A percentile compares a stretch with the other conserved stretches of the same genome.
These are phyloP conservation scores for Elsinoe batatas DNA, from an alignment of 2,329 filamentous ascomycete species.

Conservation along the genomic window DNA sequence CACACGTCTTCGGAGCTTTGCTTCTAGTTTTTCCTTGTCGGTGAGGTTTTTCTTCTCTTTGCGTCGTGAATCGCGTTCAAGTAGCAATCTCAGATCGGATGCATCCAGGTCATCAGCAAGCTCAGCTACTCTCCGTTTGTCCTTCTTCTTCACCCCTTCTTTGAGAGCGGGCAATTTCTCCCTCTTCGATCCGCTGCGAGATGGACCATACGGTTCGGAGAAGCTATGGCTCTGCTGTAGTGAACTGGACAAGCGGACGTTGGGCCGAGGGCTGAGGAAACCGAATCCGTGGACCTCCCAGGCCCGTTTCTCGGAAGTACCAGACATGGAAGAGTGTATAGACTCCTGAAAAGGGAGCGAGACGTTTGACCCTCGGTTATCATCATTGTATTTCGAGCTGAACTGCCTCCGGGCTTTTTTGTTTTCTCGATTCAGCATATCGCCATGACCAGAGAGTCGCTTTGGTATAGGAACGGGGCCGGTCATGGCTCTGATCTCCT, in stretches of 20 bases:
- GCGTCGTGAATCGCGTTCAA: conserved; percentile 80
- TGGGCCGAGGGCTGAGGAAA: conserved; percentile 76
- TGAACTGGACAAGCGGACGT: conserved; percentile 62
- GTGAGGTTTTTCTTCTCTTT: conserved; percentile 61
- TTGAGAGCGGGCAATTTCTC: conserved; percentile 26
- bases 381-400: conserved; percentile 47
- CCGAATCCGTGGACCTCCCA: conserved; percentile 74
- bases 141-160: conserved; percentile 31
- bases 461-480: conserved; percentile 52
- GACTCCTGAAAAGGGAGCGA: conserved; percentile 67
- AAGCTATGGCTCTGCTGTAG: conserved; percentile 40
- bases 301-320: conserved; percentile 61
- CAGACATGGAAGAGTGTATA: conserved; percentile 66
- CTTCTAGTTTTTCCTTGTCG: conserved; percentile 58
- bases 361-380: conserved; percentile 48
- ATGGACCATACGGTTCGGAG: conserved; percentile 22
- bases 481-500: conserved; percentile 80
- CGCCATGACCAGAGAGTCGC: conserved; percentile 46
- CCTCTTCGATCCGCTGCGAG: conserved; percentile 17
- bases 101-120: conserved; percentile 80
- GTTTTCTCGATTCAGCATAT: conserved; percentile 53
- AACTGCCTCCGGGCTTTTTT: conserved; percentile 54
- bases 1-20: conserved; percentile 53
- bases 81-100: conserved; percentile 70
- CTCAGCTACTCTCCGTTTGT: conserved; percentile 53